A percentile compares a stretch with the other conserved stretches of the same genome.
Conservation (phyloP, 805 yeast genomes). For the Candida qinlingensis region DNA sequence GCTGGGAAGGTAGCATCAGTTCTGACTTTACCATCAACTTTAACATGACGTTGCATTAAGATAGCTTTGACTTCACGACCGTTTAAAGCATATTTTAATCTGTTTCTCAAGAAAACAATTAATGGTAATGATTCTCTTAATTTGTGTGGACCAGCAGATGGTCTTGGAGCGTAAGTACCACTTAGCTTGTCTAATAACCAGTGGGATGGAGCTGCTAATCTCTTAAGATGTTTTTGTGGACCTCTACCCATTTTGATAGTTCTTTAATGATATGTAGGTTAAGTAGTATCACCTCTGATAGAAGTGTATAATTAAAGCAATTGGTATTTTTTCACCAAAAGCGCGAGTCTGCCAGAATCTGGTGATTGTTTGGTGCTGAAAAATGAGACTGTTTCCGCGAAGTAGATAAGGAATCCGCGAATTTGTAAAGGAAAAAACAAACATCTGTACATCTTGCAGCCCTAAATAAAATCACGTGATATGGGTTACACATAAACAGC, state of each 20-base stretch:
- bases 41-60: constrained; percentile 96
- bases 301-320: constrained; percentile 2
- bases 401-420: background rate
- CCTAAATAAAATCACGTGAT: constrained; percentile 1
- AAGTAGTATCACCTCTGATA: background rate
- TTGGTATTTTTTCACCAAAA: constrained; percentile 6
- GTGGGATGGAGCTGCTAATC: constrained; percentile 99
- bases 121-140: constrained; percentile 97
- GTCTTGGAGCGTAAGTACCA: constrained; percentile 99
- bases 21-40: constrained; percentile 99
- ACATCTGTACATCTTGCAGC: constrained; percentile 1
- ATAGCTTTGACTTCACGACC: constrained; percentile 99
- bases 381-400: background rate
- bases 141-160: constrained; percentile 99
- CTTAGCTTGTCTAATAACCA: constrained; percentile 99
- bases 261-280: constrained; percentile 2
- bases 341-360: no score
- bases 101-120: constrained; percentile 95
- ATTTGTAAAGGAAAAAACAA: background rate
- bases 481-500: no score
- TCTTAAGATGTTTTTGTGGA: constrained; percentile 93
- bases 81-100: constrained; percentile 97
- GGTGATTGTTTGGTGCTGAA: no score
- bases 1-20: constrained; percentile 98
- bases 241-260: constrained; percentile 21